Evolutionary conservation across 805 yeast genomes (phyloP), one percentile per base, ranked within the genome.

Genomic region (Candida sithepensis): DNA sequence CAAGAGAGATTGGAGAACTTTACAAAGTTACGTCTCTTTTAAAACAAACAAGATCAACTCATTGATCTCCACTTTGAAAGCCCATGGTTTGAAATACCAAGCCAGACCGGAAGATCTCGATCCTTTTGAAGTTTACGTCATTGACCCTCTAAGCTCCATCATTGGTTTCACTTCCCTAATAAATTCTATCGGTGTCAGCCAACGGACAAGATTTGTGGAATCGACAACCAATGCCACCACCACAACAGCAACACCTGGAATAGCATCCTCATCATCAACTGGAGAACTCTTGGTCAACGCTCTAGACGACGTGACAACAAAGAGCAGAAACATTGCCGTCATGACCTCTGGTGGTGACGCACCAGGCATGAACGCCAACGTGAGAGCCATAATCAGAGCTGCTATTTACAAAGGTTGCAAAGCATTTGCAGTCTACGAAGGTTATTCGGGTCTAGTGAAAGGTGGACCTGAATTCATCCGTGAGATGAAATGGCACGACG

Each of bases 301-400:
- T 8, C 22, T n/a, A 10, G 26, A 34, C 14, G 9, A 14, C 2
- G 39, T 26, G 6, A 20, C 19, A n/a, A 42, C 16, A 4, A 23
- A 22, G 13, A 36, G 30, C 2, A 68, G 75, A 66, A 72, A 82
- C 65, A 81, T 84, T 49, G 91, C 84, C 1, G 86, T 84, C 14
- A 84, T 84, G 88, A 84, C 90, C 0, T 82, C 88, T 1, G 91
- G 91, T 49, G 91, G 91, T 57, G 91, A 84, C 60, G 84, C 89
- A 24, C 91, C 86, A 8, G 91, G 91, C 54, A 84, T 84, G 91
- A 82, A 83, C 61, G 83, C 89, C 3, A 82, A 81, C 32, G 90
- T 84, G 21, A 69, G 90, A 51, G 88, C 89, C 3, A 85, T 84
- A 41, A 82, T 84, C 4, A 68, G 91, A 49, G 76, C 88, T 0